Conservation (phyloP, 1,284 basidiomycete species). For the Moesziomyces globuligerus region DNA sequence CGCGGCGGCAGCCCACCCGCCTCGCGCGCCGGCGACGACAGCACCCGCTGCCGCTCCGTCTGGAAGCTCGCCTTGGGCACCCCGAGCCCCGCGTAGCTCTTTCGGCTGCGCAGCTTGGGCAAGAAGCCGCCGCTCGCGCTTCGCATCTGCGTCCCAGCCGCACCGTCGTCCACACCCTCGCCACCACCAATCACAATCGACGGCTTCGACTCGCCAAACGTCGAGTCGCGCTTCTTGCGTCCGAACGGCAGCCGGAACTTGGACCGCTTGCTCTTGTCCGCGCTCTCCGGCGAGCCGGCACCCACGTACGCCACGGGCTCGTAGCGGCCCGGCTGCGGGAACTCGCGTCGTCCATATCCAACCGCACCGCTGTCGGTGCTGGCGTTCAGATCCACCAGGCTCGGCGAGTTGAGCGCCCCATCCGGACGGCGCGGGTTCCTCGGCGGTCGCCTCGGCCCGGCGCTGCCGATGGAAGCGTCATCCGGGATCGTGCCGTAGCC, state of each 20-base stretch:
- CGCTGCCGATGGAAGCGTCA: conserved; percentile 20
- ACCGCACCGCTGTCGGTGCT: neutral
- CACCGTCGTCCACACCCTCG: conserved; percentile 2
- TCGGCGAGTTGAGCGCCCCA: conserved; percentile 20
- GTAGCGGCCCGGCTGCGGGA: conserved; percentile 15
- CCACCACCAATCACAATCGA: conserved; percentile 18
- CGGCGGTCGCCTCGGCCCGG: conserved; percentile 27
- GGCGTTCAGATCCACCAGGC: conserved; percentile 13
- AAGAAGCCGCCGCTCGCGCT: conserved; percentile 13
- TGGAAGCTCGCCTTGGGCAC: conserved; percentile 31
- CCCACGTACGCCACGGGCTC: conserved; percentile 10
- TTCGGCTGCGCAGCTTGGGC: conserved; percentile 25
- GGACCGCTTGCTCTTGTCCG: conserved; percentile 19
- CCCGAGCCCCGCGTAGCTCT: conserved; percentile 35
- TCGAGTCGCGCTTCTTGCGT: conserved; percentile 50
- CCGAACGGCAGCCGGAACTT: conserved; percentile 35
- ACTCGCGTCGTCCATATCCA: conserved; percentile 12
- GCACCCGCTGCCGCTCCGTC: conserved; percentile 37
- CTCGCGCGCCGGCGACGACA: conserved; percentile 33
- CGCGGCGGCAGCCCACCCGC: conserved; percentile 22
- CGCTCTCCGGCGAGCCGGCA: conserved; percentile 5
- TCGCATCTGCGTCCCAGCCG: neutral
- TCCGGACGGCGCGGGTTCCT: conserved; percentile 41
- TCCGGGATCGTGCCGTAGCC: conserved; percentile 12
- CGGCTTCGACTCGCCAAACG: conserved; percentile 12